Percentiles rank a stretch among this genome's conserved stretches.
These are phyloP conservation scores for Sarocladiaceae sp. DNA, from an alignment of 2,329 filamentous ascomycete genomes.

Conservation along the genomic window DNA sequence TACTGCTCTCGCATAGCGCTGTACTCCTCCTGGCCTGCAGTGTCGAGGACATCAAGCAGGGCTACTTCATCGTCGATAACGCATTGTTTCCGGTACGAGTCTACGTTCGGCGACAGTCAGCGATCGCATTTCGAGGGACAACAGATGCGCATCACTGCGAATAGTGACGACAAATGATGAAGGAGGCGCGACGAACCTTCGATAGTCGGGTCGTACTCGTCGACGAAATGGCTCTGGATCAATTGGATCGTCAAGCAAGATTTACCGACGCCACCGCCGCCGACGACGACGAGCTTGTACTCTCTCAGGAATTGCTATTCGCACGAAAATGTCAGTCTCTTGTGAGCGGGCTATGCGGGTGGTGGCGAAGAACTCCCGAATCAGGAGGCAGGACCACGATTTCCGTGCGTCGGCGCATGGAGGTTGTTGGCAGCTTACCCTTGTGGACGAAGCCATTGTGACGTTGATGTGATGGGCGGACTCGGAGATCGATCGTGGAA, in stretches of 20 bases:
- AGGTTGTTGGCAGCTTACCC: slow-evolving; percentile 1
- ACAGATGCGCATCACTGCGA: neutral
- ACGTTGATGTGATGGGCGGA: neutral
- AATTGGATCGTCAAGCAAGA: slow-evolving; percentile 98
- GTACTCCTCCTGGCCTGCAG: slow-evolving; percentile 97
- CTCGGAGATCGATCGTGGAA: neutral
- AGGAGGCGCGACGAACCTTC: slow-evolving; percentile 61
- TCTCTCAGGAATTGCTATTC: slow-evolving; percentile 68
- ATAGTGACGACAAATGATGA: too few relatives aligned
- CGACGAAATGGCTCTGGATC: slow-evolving; percentile 94
- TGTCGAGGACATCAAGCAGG: slow-evolving; percentile 95
- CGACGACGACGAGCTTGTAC: slow-evolving; percentile 95
- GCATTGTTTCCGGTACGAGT: slow-evolving; percentile 99
- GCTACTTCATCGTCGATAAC: slow-evolving; percentile 98
- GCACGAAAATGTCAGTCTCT: slow-evolving; percentile 10
- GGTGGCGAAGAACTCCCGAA: neutral
- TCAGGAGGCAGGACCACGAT: slow-evolving; percentile 1
- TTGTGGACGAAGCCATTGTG: slow-evolving; percentile 8
- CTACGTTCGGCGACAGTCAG: slow-evolving; percentile 40
- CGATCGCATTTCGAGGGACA: neutral
- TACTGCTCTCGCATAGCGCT: slow-evolving; percentile 99
- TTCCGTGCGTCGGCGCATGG: neutral
- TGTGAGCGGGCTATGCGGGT: neutral
- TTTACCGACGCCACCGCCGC: slow-evolving; percentile 97
- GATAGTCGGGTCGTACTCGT: slow-evolving; percentile 98